phyloP scores from a whole-genome alignment of 805 yeast genomes.

The Candida incommunis region DNA sequence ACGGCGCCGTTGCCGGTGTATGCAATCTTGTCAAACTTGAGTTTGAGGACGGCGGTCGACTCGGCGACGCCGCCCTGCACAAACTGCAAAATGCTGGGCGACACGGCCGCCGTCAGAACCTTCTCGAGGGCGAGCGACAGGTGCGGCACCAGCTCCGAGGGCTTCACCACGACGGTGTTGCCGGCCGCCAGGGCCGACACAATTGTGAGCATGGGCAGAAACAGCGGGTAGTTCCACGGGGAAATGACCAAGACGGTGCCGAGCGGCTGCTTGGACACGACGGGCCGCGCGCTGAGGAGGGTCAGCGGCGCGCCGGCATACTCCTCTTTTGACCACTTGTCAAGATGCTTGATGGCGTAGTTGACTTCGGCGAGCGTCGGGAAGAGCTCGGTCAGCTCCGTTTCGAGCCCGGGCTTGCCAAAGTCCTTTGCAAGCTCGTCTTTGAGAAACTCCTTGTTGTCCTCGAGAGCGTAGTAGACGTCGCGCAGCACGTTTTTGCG shows the following conservation, averaged over 20 bases:
- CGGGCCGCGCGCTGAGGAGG: slow-evolving; percentile 9
- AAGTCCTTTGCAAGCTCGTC: slow-evolving; percentile 55
- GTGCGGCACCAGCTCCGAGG: slow-evolving; percentile 57
- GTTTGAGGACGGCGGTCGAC: slow-evolving; percentile 43
- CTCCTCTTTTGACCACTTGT: slow-evolving; percentile 46
- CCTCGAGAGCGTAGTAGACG: slow-evolving; percentile 48
- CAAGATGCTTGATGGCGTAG: slow-evolving; percentile 43
- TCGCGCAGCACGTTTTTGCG: slow-evolving; percentile 53
- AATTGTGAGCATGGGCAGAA: slow-evolving; percentile 49
- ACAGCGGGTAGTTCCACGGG: slow-evolving; percentile 72
- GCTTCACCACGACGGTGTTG: slow-evolving; percentile 64
- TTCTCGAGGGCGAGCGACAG: slow-evolving; percentile 43
- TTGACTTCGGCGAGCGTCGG: slow-evolving; percentile 40
- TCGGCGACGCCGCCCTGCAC: slow-evolving; percentile 64
- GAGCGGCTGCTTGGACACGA: slow-evolving; percentile 19
- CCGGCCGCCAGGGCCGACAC: slow-evolving; percentile 79
- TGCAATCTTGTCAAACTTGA: slow-evolving; percentile 66
- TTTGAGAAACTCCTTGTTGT: slow-evolving; percentile 38
- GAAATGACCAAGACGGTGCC: slow-evolving; percentile 65
- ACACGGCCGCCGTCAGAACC: slow-evolving; percentile 39
- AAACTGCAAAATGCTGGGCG: slow-evolving; percentile 39
- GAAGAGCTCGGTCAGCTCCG: slow-evolving; percentile 42
- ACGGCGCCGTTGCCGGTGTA: slow-evolving; percentile 73
- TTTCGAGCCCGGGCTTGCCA: slow-evolving; percentile 49
- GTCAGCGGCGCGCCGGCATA: slow-evolving; percentile 14